Evolutionary conservation across 225 moss, liverwort and hornwort species (phyloP), one percentile per base, ranked within the genome.

Genomic region (Bryum argenteum): DNA sequence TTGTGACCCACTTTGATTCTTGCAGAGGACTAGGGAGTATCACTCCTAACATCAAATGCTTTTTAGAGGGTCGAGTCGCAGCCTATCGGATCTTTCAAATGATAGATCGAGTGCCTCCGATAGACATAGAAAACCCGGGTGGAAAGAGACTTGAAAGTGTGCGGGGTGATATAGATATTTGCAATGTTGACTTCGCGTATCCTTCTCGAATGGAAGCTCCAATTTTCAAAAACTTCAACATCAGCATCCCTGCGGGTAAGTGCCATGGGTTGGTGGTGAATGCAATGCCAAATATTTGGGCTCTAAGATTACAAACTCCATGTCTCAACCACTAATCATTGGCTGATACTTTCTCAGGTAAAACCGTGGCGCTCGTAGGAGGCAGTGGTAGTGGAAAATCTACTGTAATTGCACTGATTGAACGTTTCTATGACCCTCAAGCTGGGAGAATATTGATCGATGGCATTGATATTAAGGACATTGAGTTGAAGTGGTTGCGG

Each of bases 321-420:
- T 13, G 9, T 33, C 40, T 69, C 8, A 63, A 56, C 10, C 48
- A n/a, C 70, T 73, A 63, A 81, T 44, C 22, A 19, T 47, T 15
- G 44, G 1, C 38, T 64, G 77, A 19, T 3, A 63, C 39, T 65
- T 73, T 39, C 37, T 65, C 64, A 73, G 85, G 93, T 54, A 78
- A 82, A 67, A 87, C 77, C 0, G 68, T 89, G 22, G 93, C 91
- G 41, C 71, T 93, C 6, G 87, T 93, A 38, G 93, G 93, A 1
- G 76, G 76, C 65, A 84, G 89, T 63, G 91, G 93, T 12, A 82
- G 87, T n/a, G 93, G 93, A 71, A 93, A 89, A 72, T 89, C 83
- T 48, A 79, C 91, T 13, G 71, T 93, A 6, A 58, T 93, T 24
- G 83, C 79, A 14, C 71, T 93, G 19, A 79, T 93, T 17, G 83